These are phyloP conservation scores for Juglanconis juglandina DNA, from an alignment of 2,329 filamentous ascomycete genomes.

Conservation along the genomic window DNA sequence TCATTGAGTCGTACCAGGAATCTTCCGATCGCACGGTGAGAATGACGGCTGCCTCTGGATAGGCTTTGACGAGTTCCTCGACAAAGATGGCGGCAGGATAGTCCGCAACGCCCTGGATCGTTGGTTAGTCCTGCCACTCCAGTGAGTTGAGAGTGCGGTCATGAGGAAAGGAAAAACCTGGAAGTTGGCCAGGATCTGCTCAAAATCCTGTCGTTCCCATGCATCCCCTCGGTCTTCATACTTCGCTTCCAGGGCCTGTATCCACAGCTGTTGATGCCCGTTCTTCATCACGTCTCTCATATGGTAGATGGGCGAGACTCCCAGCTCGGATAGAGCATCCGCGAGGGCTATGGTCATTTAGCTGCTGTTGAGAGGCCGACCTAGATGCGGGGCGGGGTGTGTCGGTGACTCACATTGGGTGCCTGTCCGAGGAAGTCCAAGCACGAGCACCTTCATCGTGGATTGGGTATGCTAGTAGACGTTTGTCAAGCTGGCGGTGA, in stretches of 20 bases:
- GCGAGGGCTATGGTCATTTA: constrained; percentile 23
- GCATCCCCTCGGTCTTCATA: constrained; percentile 20
- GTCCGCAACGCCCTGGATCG: constrained; percentile 24
- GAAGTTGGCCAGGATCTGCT: constrained; percentile 31
- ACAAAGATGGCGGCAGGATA: constrained; percentile 39
- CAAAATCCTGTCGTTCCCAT: constrained; percentile 28
- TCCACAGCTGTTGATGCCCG: constrained; percentile 31
- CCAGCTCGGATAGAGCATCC: constrained; percentile 28
- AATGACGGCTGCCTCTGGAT: constrained; percentile 61
- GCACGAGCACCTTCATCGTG: constrained; percentile 31
- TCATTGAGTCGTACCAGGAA: constrained; percentile 51
- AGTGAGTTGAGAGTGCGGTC: not conserved
- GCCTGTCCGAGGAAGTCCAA: constrained; percentile 31
- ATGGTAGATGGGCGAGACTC: constrained; percentile 31
- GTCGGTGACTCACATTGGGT: constrained; percentile 27
- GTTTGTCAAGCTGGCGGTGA: not conserved
- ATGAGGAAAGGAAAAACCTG: constrained; percentile 17
- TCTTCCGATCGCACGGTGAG: constrained; percentile 56
- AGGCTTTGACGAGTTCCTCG: constrained; percentile 57
- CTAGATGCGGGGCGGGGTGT: not conserved
- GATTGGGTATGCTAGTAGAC: not conserved
- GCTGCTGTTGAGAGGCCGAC: not conserved
- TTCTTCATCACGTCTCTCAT: constrained; percentile 32
- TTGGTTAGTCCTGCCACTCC: not conserved
- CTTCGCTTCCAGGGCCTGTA: constrained; percentile 32